Evolutionary conservation across 768 basidiomycete species (phyloP), one percentile per base, ranked within the genome.

Genomic region (Pleurotus cornucopiae): DNA sequence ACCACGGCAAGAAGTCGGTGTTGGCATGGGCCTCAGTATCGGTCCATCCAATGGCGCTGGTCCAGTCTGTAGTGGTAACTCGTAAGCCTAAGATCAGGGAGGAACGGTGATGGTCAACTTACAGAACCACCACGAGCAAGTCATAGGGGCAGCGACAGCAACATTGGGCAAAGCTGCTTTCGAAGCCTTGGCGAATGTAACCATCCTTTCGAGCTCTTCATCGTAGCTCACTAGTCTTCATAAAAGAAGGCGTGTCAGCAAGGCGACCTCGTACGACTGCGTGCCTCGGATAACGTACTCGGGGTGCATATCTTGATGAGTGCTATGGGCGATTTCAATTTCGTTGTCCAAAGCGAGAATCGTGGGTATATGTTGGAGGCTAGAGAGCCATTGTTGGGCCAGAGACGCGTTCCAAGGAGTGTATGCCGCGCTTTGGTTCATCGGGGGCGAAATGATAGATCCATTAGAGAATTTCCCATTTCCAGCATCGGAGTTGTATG

Each of bases 281-380:
- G 40, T 40, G 30, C 49, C 18, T 20, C 7, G 4, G 16, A 18
- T 54, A 14, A 61, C 71, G 39, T 64, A 77, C 76, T 58, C 60
- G 1, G 81, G 79, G 61, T 82, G 81, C 79, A 82, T 82, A 58
- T 82, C 81, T 63, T 78, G 76, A 61, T 82, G 81, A 14, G 81
- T 82, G 58, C 62, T 76, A 49, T 67, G 67, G 12, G 81, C 77
- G 53, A 82, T 82, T 62, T 82, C 81, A 13, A 82, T 82, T 64
- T 82, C 81, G 62, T 82, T 82, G 62, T 82, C 81, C 55, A 82
- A 71, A 4, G 77, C 68, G 12, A 80, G 72, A 45, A 81, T 67
- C 3, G 65, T 68, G 1, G 81, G 81, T 62, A 80, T 80, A 69
- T 81, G 74, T 44, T 62, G 63, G 39, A 82, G 63, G 5, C 72